Percentiles rank a stretch among this genome's conserved stretches.
phyloP scores from a whole-genome alignment of 257 asterid species.

The Jacaranda mimosifolia region DNA sequence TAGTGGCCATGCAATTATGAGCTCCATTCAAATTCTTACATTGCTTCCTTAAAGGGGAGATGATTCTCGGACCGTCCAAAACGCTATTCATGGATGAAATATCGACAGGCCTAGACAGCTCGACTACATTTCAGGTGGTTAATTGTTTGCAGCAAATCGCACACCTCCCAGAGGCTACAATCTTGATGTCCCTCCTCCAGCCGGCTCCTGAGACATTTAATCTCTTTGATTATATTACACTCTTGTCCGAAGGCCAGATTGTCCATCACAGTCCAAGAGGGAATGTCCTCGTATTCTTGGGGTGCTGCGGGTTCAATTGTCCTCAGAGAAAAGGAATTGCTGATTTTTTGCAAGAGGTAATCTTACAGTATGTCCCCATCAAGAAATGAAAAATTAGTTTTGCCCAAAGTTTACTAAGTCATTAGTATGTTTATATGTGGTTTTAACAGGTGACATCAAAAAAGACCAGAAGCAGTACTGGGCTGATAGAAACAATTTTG shows the following conservation, averaged over 20 bases:
- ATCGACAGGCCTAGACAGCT: slow-evolving; percentile 83
- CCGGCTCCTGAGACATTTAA: slow-evolving; percentile 80
- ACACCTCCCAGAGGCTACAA: slow-evolving; percentile 65
- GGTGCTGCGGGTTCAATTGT: slow-evolving; percentile 67
- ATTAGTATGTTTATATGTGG: too few species aligned
- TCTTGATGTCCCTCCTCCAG: slow-evolving; percentile 75
- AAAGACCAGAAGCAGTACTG: slow-evolving; percentile 84
- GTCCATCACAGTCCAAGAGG: slow-evolving; percentile 76
- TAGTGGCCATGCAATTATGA: too few species aligned
- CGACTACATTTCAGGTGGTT: slow-evolving; percentile 77
- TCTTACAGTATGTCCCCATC: too few species aligned
- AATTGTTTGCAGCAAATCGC: slow-evolving; percentile 72
- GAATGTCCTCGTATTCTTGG: slow-evolving; percentile 67
- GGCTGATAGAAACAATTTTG: too few species aligned
- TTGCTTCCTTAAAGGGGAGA: slow-evolving; percentile 69
- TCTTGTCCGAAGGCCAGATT: slow-evolving; percentile 70
- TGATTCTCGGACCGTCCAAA: slow-evolving; percentile 79
- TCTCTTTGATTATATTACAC: slow-evolving; percentile 75
- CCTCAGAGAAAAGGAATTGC: slow-evolving; percentile 84
- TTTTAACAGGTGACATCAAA: slow-evolving; percentile 65
- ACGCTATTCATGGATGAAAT: slow-evolving; percentile 81
- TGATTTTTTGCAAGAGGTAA: slow-evolving; percentile 86
- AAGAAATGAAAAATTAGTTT: too few species aligned
- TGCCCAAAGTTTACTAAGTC: too few species aligned
- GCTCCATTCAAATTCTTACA: slow-evolving; percentile 18